Evolutionary conservation across 148 eudicot species (phyloP).

Genomic region (Rhododendron griersonianum): DNA sequence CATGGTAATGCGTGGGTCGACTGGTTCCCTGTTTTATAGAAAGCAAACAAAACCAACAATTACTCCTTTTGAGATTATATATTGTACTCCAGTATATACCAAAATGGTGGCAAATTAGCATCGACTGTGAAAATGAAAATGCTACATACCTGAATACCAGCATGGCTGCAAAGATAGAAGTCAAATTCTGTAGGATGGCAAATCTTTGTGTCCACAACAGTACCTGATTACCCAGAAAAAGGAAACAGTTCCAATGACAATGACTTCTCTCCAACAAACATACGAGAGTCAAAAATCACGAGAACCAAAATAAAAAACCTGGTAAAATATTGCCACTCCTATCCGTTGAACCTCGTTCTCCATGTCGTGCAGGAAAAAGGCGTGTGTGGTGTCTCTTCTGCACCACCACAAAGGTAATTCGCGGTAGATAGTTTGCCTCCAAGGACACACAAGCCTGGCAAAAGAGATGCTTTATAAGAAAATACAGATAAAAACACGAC

Average conservation of each 20-base stretch:
- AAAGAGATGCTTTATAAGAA: not conserved
- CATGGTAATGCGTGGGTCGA: slow-evolving; percentile 84
- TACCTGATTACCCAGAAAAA: slow-evolving; percentile 33
- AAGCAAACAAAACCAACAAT: not conserved
- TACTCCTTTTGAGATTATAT: not conserved
- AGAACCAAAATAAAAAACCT: slow-evolving; percentile 30
- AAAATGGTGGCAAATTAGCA: not conserved
- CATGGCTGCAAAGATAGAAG: slow-evolving; percentile 73
- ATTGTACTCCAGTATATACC: not conserved
- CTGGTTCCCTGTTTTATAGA: slow-evolving; percentile 63
- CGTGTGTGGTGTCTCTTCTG: slow-evolving; percentile 96
- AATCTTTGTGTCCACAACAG: slow-evolving; percentile 58
- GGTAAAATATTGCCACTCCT: slow-evolving; percentile 89
- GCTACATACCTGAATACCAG: slow-evolving; percentile 69
- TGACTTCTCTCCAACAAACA: no score
- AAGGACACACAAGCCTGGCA: slow-evolving; percentile 68
- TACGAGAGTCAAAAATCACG: not conserved
- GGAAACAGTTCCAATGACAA: not conserved
- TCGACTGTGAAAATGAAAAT: not conserved
- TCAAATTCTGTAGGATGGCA: slow-evolving; percentile 69
- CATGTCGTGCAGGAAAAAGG: slow-evolving; percentile 45
- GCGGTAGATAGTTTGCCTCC: slow-evolving; percentile 55
- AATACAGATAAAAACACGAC: not conserved
- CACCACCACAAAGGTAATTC: slow-evolving; percentile 78
- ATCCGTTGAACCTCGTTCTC: slow-evolving; percentile 40